Conservation (phyloP, 306 rosid genomes). For the Vachellia pachyceras region DNA sequence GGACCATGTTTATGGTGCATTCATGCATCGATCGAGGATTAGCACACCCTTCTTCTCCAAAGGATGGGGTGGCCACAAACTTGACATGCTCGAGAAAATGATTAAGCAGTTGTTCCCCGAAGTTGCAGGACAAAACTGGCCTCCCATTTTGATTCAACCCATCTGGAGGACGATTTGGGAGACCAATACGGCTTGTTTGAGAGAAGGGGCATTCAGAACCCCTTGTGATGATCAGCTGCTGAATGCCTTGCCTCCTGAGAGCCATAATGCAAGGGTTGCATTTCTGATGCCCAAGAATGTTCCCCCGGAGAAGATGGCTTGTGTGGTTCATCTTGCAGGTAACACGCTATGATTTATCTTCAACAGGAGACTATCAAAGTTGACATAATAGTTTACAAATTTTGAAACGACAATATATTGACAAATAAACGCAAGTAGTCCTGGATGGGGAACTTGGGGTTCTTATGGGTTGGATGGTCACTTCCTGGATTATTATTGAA, state of each 20-base stretch:
- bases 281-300: slow-evolving; percentile 77
- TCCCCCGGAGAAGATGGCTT: slow-evolving; percentile 74
- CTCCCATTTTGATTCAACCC: slow-evolving; percentile 70
- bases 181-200: slow-evolving; percentile 67
- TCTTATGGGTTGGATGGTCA: neutral
- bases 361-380: neutral
- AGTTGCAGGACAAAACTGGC: slow-evolving; percentile 67
- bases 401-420: slow-evolving; percentile 5
- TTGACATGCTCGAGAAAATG: slow-evolving; percentile 80
- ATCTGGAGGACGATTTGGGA: slow-evolving; percentile 89
- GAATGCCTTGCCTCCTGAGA: slow-evolving; percentile 91
- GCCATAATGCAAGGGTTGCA: slow-evolving; percentile 89
- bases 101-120: slow-evolving; percentile 79
- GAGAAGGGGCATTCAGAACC: slow-evolving; percentile 83
- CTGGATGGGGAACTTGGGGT: slow-evolving; percentile 1
- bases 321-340: slow-evolving; percentile 99
- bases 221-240: slow-evolving; percentile 84
- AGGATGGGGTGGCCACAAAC: slow-evolving; percentile 96
- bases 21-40: slow-evolving; percentile 82
- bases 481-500: slow-evolving; percentile 4
- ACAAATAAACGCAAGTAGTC: neutral
- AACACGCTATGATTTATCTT: slow-evolving; percentile 9
- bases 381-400: slow-evolving; percentile 1
- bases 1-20: slow-evolving; percentile 93
- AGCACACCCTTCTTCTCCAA: slow-evolving; percentile 84